Percentiles rank a stretch among this genome's conserved stretches.
phyloP scores from a whole-genome alignment of 345 rosid genomes.

The Eucalyptus victrix region DNA sequence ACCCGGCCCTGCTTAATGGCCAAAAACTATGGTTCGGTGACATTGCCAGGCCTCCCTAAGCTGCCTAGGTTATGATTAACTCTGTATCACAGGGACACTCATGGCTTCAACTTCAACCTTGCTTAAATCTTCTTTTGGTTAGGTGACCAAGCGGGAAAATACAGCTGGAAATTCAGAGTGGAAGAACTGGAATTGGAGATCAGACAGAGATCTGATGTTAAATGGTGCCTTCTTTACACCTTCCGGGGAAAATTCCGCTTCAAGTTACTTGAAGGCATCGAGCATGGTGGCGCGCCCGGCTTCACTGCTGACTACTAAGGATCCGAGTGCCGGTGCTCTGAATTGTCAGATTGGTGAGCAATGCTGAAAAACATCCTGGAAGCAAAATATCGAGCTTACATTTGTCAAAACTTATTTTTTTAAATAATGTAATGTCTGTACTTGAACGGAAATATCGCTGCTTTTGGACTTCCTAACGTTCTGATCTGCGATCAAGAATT shows the following conservation, averaged over 20 bases:
- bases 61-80: neutral
- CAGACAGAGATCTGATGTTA: constrained; percentile 46
- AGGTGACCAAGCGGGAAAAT: constrained; percentile 55
- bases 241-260: constrained; percentile 36
- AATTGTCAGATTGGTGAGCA: constrained; percentile 24
- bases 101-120: neutral
- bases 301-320: constrained; percentile 15
- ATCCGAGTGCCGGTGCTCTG: constrained; percentile 37
- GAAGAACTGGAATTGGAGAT: constrained; percentile 68
- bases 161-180: constrained; percentile 12
- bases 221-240: constrained; percentile 56
- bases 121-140: neutral
- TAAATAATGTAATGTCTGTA: neutral
- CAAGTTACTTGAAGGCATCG: constrained; percentile 39
- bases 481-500: neutral
- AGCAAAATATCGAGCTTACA: neutral
- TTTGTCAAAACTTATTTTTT: neutral
- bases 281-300: constrained; percentile 64
- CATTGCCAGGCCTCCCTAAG: neutral
- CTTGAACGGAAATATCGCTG: neutral
- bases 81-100: neutral
- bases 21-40: neutral
- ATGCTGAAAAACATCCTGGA: constrained; percentile 15
- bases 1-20: neutral
- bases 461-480: neutral